A percentile compares a stretch with the other conserved stretches of the same genome.
phyloP scores from a whole-genome alignment of 2,329 filamentous ascomycete genomes.

The Sporothrix curviconia region DNA sequence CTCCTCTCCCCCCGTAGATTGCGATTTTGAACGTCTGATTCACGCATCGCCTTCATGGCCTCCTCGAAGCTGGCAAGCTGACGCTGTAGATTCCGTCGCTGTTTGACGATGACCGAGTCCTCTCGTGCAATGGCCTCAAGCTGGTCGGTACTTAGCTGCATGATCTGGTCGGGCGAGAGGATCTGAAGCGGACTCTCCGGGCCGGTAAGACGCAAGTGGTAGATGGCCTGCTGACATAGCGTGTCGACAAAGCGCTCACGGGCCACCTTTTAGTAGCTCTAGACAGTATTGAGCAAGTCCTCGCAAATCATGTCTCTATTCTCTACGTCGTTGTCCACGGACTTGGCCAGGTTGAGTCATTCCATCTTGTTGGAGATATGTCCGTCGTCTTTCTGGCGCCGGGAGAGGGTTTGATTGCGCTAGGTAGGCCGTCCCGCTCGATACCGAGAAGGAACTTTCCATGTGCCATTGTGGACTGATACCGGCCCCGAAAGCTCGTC shows the following conservation, averaged over 20 bases:
- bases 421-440: slow-evolving; percentile 39
- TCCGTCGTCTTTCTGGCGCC: no score
- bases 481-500: slow-evolving; percentile 40
- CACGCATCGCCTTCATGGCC: slow-evolving; percentile 25
- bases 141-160: slow-evolving; percentile 39
- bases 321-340: no score
- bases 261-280: slow-evolving; percentile 56
- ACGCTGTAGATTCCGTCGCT: slow-evolving; percentile 36
- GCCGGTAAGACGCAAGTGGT: slow-evolving; percentile 46
- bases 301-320: slow-evolving; percentile 25
- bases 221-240: slow-evolving; percentile 48
- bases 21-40: no score
- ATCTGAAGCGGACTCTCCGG: slow-evolving; percentile 44
- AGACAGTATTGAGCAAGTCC: slow-evolving; percentile 54
- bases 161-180: slow-evolving; percentile 46
- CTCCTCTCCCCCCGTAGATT: no score
- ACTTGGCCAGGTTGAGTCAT: no score
- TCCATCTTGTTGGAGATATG: no score
- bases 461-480: slow-evolving; percentile 43
- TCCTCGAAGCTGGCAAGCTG: slow-evolving; percentile 41
- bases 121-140: slow-evolving; percentile 55
- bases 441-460: slow-evolving; percentile 45
- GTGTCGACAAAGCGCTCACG: slow-evolving; percentile 57
- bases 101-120: slow-evolving; percentile 34
- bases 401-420: slow-evolving; percentile 48